Evolutionary conservation across 192 early-diverging fungal genomes (phyloP).

Genomic region (Gaertneriomyces semiglobifer): DNA sequence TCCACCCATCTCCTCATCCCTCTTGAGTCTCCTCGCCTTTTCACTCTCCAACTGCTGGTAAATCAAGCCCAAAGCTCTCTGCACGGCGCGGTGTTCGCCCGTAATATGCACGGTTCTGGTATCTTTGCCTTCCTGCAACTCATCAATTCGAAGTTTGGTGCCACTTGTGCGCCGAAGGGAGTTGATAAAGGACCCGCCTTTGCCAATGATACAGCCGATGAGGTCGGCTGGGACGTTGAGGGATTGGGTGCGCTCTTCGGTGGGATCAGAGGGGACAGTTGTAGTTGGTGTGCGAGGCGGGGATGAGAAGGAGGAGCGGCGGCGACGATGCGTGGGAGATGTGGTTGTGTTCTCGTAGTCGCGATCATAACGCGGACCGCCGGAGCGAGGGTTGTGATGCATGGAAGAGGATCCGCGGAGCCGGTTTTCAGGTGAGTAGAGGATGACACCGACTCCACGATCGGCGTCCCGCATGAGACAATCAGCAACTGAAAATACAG

Average conservation of each 20-base stretch:
- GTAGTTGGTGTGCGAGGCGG: slow-evolving; percentile 3
- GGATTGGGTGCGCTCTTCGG: slow-evolving; percentile 14
- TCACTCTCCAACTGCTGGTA: slow-evolving; percentile 26
- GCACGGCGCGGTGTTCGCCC: slow-evolving; percentile 78
- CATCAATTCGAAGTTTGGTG: slow-evolving; percentile 81
- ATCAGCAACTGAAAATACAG: slow-evolving; percentile 53
- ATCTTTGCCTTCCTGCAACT: slow-evolving; percentile 71
- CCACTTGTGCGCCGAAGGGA: slow-evolving; percentile 46
- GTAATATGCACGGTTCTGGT: slow-evolving; percentile 91
- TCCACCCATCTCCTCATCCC: not conserved
- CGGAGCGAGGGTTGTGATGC: not conserved
- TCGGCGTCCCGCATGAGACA: slow-evolving; percentile 26
- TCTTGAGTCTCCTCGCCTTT: slow-evolving; percentile 13
- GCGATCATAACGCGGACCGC: not conserved
- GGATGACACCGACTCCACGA: slow-evolving; percentile 17
- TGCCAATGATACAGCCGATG: slow-evolving; percentile 98
- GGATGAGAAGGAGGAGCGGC: not conserved
- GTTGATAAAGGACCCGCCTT: slow-evolving; percentile 67
- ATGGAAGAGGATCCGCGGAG: not conserved
- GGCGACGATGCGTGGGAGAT: too few relatives aligned
- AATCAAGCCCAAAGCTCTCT: slow-evolving; percentile 55
- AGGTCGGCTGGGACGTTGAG: slow-evolving; percentile 87
- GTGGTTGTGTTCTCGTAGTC: slow-evolving; percentile 9
- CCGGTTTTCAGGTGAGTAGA: slow-evolving; percentile 25
- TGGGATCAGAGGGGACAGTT: slow-evolving; percentile 62